Conservation (phyloP, 2,329 filamentous ascomycete genomes). For the Elsinoe ampelina region DNA sequence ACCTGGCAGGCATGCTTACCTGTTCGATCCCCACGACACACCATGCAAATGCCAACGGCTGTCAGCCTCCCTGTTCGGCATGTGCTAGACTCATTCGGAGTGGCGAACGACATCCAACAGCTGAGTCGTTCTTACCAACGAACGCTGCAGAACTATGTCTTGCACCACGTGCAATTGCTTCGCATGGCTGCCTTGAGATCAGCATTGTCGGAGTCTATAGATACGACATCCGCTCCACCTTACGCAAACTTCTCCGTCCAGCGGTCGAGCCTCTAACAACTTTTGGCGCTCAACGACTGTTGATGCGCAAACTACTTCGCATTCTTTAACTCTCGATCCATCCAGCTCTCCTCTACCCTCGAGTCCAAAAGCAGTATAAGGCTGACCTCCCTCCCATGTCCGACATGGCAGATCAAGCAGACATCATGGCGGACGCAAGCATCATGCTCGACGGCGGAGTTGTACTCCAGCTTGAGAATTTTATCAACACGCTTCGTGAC, state of each 20-base stretch:
- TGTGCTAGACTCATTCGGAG: neutral
- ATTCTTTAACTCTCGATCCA: neutral
- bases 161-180: neutral
- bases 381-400: neutral
- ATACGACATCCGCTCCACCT: neutral
- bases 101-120: neutral
- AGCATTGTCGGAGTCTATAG: neutral
- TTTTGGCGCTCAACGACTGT: neutral
- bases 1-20: neutral
- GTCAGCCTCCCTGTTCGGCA: neutral
- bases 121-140: neutral
- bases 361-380: neutral
- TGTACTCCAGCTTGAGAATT: constrained; percentile 7
- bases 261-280: neutral
- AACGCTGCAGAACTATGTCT: neutral
- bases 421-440: neutral
- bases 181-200: neutral
- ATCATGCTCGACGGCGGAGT: constrained; percentile 6
- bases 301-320: constrained; percentile 2
- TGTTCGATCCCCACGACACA: neutral
- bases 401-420: constrained; percentile 10
- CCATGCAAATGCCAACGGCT: neutral
- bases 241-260: neutral
- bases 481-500: constrained; percentile 8
- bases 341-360: neutral